Evolutionary conservation across 768 basidiomycete species (phyloP), one percentile per base, ranked within the genome.

Genomic region (Auricularia cornea): DNA sequence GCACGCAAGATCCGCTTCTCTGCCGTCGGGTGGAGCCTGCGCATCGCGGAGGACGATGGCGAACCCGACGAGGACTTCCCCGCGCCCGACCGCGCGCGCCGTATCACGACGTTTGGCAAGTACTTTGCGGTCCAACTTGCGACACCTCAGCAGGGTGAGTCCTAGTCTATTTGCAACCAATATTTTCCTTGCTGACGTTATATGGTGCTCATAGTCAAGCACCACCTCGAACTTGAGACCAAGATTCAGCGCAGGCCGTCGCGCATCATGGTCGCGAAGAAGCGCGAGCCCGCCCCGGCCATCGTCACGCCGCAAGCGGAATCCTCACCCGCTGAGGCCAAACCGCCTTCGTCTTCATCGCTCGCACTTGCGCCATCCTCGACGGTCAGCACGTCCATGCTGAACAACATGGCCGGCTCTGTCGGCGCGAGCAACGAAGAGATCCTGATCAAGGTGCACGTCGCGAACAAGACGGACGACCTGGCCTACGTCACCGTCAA

Each of bases 21-120:
- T 54, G 89, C 92, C 0, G 79, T 90, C 3, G 94, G 92, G 1
- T 99, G 97, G 96, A 87, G 92, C 41, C 73, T 99, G 75, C 79
- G 93, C 64, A 94, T 98, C 62, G 91, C 94, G 1, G 97, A 99
- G 69, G 92, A 94, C 54, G 95, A 98, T 72, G 97, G 97, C 18
- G 96, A 98, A 73, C 93, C 98, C 1, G 97, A 99, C 72, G 97
- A 98, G 72, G 97, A 99, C 76, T 98, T 95, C 71, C 97, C 96
- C 28, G 96, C 96, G 0, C 90, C 95, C 10, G 97, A 98, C 72
- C 81, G 97, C 6, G 59, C 70, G 2, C 76, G 78, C 60, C 69
- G 75, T 72, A 40, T 29, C 62, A 44, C 20, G 18, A 23, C 31
- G 18, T 61, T 29, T 23, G 5, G 12, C 4, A 30, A 38, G 20